Evolutionary conservation across 352 stramenopile species (phyloP), one percentile per base, ranked within the genome.

Genomic region (Globisporangium canariense): DNA sequence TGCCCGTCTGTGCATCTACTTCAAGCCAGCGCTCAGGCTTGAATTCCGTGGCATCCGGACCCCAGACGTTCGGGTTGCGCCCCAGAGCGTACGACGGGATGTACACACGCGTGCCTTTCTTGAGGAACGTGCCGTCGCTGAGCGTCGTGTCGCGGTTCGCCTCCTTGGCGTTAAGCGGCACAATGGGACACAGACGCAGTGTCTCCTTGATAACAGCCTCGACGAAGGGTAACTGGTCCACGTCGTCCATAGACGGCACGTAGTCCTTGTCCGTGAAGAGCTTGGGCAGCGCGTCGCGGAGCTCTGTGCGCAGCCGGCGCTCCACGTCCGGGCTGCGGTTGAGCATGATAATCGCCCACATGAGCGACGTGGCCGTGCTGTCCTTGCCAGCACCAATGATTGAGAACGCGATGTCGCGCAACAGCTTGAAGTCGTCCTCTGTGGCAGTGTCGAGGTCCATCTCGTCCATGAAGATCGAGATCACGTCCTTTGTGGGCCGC

Each of bases 371-470:
- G 1, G 86, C 82, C 0, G 89, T 95, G 1, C 81, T 96, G 58
- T 95, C 89, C 36, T 87, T 78, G 3, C 86, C 89, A 14, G 79
- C 88, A n/a, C 88, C 56, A 30, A 96, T 64, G 51, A 96, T 81
- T 11, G 75, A 76, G 4, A 95, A 70, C 2, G 85, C 68, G 20
- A 96, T 69, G 36, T 93, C 81, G 9, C 74, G 61, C 22, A 96
- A 67, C 49, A 83, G 82, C 38, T 81, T 83, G 11, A 75, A 61
- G 7, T 75, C 68, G 13, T 84, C 22, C 8, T 55, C n/a, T 14
- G 32, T 36, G 32, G 32, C 32, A 3, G 32, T 36, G 32, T 36
- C 65, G 63, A 0, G 41, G 11, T 81, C 71, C 4, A 69, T 13
- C n/a, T 67, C 59, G 47, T 79, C 68, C 61, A 85, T 40, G 46